Evolutionary conservation across 768 basidiomycete species (phyloP).

Genomic region (Naganishia vaughanmartiniae): DNA sequence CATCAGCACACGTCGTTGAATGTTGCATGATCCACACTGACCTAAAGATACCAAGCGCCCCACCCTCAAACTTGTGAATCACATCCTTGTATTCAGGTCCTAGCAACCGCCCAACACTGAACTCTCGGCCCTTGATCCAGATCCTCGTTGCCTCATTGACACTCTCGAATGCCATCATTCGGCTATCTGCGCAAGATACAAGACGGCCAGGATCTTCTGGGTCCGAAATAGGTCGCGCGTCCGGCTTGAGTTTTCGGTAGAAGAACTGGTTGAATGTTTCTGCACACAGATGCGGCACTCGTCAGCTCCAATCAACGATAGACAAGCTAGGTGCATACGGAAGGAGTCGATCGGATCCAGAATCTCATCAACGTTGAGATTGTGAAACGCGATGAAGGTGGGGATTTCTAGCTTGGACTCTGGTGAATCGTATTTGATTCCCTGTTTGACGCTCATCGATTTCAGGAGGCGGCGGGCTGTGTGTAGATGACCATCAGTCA

Average conservation of each 20-base stretch:
- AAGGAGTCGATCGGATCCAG: constrained; percentile 77
- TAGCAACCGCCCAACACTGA: constrained; percentile 73
- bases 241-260: constrained; percentile 75
- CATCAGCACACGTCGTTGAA: constrained; percentile 1
- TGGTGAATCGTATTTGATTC: constrained; percentile 82
- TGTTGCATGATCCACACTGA: constrained; percentile 24
- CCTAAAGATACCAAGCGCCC: constrained; percentile 83
- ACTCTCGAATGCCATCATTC: constrained; percentile 89
- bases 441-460: constrained; percentile 88
- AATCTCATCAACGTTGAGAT: constrained; percentile 77
- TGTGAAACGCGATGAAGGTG: constrained; percentile 84
- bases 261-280: constrained; percentile 94
- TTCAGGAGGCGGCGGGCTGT: constrained; percentile 79
- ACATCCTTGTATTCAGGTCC: constrained; percentile 73
- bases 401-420: constrained; percentile 81
- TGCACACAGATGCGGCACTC: constrained; percentile 42
- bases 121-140: constrained; percentile 98
- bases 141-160: constrained; percentile 79
- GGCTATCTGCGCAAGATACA: constrained; percentile 89
- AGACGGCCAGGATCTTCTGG: constrained; percentile 73
- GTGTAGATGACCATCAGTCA: constrained; percentile 8
- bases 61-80: constrained; percentile 69
- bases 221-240: constrained; percentile 69
- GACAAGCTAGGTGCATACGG: constrained; percentile 57
- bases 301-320: neutral